Evolutionary conservation across 805 yeast species (phyloP), one percentile per base, ranked within the genome.

Genomic region (Jamesozyma hellenica): DNA sequence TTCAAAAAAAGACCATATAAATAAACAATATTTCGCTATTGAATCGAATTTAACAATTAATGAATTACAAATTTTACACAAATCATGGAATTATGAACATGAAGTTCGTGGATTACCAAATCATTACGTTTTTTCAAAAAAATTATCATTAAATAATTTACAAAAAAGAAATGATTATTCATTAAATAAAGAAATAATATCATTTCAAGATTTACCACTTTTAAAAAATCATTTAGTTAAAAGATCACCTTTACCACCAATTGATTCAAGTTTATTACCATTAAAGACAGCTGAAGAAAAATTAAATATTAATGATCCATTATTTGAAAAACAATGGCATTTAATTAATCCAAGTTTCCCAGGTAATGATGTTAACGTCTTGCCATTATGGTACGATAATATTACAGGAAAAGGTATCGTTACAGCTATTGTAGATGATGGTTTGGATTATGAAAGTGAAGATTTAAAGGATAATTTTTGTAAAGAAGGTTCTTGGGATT

Each of bases 381-480:
- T 83, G 1, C 87, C 83, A 0, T 77, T 86, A 11, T 92, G 98
- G 98, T 65, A 68, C 25, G 76, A 77, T 42, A 82, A 81, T 36
- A 75, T 82, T 41, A 81, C 92, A 0, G 98, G 98, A 1, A 60
- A 69, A 28, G 90, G 92, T 4, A 70, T 85, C 5, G 85, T 83
- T 1, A 80, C 88, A 1, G 96, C 96, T 2, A 72, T 92, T 30
- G 82, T 92, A 0, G 98, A 92, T 61, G 98, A 92, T 62, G 98
- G 98, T 1, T 61, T 92, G 21, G 98, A 92, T 63, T 79, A 73
- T 55, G 83, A 82, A 40, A 77, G 78, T 52, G 72, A 68, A 2
- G 97, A 92, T 62, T 66, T 92, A 43, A 64, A 66, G 25, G 75
- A 67, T 30, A 83, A 81, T 50, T 92, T 81, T 58, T 74, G 72